Evolutionary conservation across 176 grass and related monocot genomes (phyloP), one percentile per base, ranked within the genome.

Genomic region (Saccharum officinarum): DNA sequence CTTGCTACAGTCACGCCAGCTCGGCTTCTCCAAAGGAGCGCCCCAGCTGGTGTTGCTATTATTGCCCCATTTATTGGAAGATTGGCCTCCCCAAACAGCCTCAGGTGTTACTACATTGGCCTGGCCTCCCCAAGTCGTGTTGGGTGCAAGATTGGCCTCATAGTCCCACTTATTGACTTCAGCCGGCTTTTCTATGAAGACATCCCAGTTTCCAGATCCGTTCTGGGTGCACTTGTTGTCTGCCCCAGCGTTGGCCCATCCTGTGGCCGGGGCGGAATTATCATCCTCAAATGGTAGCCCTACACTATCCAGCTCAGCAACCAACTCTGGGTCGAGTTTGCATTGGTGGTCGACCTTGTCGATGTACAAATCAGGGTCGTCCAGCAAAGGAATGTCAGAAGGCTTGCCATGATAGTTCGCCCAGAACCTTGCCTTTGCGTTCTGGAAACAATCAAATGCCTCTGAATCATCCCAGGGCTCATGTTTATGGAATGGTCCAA

Each of bases 361-460:
- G 45, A 83, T 92, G 49, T 92, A 86, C 79, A 86, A 17, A 55
- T 83, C 79, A 40, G 69, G 69, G 75, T 86, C 62, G 62, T 86
- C 62, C 40, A 69, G 83, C 28, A 86, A 83, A 86, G 79, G 75
- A n/a, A 80, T 80, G 62, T 89, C 62, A 40, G 40, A 92, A 76
- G 83, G 49, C 37, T 76, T 47, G 49, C 87, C 86, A 76, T 92
- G 79, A 63, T 92, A 92, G 40, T 71, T 37, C 70, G 87, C 80
- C 67, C 54, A 80, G 75, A 92, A 92, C 13, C 87, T 88, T 6
- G 75, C 65, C 52, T 92, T 86, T n/a, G 42, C 49, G 1, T 86
- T 92, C 79, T 86, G 80, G 61, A 89, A 92, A 86, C 82, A 86
- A 75, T 86, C 75, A 57, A 92, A 83, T 16, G 90, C 83, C 23